Conservation (phyloP, 331 rosid genomes). For the Phaseolus coccineus region DNA sequence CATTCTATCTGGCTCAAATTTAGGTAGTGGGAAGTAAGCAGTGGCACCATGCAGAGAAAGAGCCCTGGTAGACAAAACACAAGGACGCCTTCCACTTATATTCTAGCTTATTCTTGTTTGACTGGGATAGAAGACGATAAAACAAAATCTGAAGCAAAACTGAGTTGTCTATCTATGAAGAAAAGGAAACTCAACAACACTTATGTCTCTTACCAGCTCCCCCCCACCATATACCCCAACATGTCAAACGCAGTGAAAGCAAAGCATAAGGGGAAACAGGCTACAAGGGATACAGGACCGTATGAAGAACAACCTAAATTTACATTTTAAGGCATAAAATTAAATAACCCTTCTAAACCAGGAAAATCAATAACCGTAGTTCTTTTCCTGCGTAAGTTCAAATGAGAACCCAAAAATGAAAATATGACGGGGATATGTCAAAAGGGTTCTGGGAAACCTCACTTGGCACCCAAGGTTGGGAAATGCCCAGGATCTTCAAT, state of each 20-base stretch:
- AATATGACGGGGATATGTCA: slow-evolving; percentile 42
- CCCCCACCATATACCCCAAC: slow-evolving; percentile 46
- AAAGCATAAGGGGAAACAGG: slow-evolving; percentile 35
- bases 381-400: slow-evolving; percentile 58
- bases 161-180: slow-evolving; percentile 52
- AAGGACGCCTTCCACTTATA: background rate
- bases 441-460: slow-evolving; percentile 55
- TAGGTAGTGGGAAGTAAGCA: background rate
- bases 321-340: slow-evolving; percentile 64
- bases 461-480: slow-evolving; percentile 90
- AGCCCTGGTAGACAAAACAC: background rate
- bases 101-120: slow-evolving; percentile 7
- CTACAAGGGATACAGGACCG: slow-evolving; percentile 47
- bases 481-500: slow-evolving; percentile 91
- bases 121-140: background rate
- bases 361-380: slow-evolving; percentile 67
- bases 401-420: slow-evolving; percentile 55
- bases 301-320: slow-evolving; percentile 62
- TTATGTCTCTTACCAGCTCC: slow-evolving; percentile 49
- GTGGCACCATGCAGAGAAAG: too few species aligned
- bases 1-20: background rate
- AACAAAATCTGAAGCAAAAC: slow-evolving; percentile 46
- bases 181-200: slow-evolving; percentile 46
- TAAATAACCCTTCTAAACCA: slow-evolving; percentile 55
- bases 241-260: slow-evolving; percentile 26